Evolutionary conservation across 768 basidiomycete species (phyloP).

Genomic region (Mycena haematopus): DNA sequence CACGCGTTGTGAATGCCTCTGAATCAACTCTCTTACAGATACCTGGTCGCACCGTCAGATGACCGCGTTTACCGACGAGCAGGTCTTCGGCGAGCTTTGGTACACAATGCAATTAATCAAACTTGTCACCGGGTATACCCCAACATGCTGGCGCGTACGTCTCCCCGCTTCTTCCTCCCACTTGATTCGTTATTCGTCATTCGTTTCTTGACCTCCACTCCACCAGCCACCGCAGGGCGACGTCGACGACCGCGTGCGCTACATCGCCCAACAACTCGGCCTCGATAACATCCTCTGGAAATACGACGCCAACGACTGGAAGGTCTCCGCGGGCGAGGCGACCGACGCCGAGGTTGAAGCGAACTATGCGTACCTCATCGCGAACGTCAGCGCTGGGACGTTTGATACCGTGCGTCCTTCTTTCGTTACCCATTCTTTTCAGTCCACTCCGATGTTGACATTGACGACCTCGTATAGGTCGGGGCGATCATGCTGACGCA

Average conservation of each 20-base stretch:
- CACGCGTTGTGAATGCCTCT: neutral
- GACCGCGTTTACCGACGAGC: constrained; percentile 64
- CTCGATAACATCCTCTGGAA: constrained; percentile 71
- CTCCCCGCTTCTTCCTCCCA: no score
- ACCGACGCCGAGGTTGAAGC: neutral
- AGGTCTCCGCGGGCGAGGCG: neutral
- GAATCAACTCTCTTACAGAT: constrained; percentile 38
- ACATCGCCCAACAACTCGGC: constrained; percentile 24
- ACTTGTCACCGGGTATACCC: constrained; percentile 59
- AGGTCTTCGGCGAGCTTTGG: constrained; percentile 82
- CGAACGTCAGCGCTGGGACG: constrained; percentile 2
- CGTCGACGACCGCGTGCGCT: constrained; percentile 29
- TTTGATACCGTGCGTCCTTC: constrained; percentile 13
- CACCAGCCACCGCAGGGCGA: constrained; percentile 20
- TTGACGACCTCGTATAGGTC: no score
- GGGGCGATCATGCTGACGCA: constrained; percentile 44
- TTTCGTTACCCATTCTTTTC: no score
- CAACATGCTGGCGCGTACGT: constrained; percentile 58
- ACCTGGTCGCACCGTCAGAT: constrained; percentile 67
- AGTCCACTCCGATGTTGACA: no score
- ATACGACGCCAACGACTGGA: constrained; percentile 55
- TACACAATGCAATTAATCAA: constrained; percentile 70
- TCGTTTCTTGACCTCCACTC: neutral
- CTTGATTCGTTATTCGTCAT: neutral
- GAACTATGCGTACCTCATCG: constrained; percentile 11